Percentiles rank a stretch among this genome's conserved stretches.
Evolutionary conservation across 331 rosid genomes (phyloP).

Genomic region (Ulmus americana): DNA sequence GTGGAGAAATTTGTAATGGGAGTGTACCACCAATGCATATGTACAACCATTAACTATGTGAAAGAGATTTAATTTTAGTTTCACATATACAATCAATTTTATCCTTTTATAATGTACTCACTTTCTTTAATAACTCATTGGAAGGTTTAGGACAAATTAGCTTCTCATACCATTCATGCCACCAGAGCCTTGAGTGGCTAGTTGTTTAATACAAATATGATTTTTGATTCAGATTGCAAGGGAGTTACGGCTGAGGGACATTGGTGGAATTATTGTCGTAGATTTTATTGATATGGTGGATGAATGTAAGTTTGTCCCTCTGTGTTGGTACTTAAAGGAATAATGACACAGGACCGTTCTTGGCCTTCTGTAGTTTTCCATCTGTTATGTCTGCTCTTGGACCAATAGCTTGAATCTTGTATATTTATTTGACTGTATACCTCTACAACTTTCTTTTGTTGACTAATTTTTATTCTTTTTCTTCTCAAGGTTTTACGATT

Average conservation of each 20-base stretch:
- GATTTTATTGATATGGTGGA: constrained; percentile 94
- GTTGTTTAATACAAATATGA: constrained; percentile 23
- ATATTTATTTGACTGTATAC: not conserved
- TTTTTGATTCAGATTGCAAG: constrained; percentile 71
- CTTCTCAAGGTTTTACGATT: not conserved
- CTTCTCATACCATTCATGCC: constrained; percentile 16
- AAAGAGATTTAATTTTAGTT: not conserved
- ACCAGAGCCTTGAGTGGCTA: not conserved
- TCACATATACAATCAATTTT: not conserved
- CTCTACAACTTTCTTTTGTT: not conserved
- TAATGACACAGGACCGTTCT: not conserved
- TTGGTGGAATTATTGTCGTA: constrained; percentile 95
- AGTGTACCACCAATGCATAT: not conserved
- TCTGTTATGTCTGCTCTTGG: not conserved
- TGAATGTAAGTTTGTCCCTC: constrained; percentile 60
- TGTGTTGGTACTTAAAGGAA: not conserved
- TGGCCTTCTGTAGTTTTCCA: not conserved
- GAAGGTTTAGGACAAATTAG: constrained; percentile 3
- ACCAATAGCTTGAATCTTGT: no score
- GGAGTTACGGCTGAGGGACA: constrained; percentile 90
- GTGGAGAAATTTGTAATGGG: not conserved
- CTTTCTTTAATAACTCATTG: constrained; percentile 9
- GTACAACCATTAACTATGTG: not conserved
- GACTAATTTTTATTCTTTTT: not conserved
- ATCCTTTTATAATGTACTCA: constrained; percentile 1